Evolutionary conservation across 2,329 filamentous ascomycete species (phyloP).

Genomic region (Madurella fahalii): DNA sequence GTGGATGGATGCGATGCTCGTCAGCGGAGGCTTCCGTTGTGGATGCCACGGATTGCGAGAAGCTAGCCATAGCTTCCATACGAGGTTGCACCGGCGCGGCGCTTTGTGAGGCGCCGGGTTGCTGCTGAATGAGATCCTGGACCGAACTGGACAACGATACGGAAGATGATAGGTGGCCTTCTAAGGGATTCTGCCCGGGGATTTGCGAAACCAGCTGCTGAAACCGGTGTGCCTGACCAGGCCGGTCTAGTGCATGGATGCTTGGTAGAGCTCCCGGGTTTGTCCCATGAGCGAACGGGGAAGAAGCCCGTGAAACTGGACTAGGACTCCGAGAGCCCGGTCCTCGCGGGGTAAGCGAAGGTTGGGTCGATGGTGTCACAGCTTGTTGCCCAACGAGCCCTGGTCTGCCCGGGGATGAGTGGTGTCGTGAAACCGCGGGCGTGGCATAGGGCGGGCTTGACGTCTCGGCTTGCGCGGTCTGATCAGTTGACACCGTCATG

Average conservation of each 20-base stretch:
- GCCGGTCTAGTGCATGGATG: neutral
- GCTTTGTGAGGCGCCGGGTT: too few species aligned
- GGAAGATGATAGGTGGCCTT: too few species aligned
- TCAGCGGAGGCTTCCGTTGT: neutral
- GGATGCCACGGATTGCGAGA: neutral
- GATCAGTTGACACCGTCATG: neutral
- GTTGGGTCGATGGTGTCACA: conserved; percentile 3
- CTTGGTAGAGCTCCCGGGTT: neutral
- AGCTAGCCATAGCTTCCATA: neutral
- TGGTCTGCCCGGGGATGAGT: neutral
- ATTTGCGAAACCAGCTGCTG: neutral
- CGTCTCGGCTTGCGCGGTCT: neutral
- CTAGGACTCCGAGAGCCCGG: conserved; percentile 6
- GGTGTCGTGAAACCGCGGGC: neutral
- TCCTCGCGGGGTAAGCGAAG: neutral
- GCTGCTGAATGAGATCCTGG: too few species aligned
- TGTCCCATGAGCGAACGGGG: neutral
- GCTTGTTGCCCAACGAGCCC: neutral
- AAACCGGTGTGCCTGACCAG: too few species aligned
- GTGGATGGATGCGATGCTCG: neutral
- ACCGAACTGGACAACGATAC: too few species aligned
- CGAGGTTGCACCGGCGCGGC: neutral
- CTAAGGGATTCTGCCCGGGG: neutral
- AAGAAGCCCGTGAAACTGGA: conserved; percentile 12
- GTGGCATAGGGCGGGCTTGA: neutral